phyloP scores from a whole-genome alignment of 2,329 filamentous ascomycete species.

The Aspergillus udagawae region DNA sequence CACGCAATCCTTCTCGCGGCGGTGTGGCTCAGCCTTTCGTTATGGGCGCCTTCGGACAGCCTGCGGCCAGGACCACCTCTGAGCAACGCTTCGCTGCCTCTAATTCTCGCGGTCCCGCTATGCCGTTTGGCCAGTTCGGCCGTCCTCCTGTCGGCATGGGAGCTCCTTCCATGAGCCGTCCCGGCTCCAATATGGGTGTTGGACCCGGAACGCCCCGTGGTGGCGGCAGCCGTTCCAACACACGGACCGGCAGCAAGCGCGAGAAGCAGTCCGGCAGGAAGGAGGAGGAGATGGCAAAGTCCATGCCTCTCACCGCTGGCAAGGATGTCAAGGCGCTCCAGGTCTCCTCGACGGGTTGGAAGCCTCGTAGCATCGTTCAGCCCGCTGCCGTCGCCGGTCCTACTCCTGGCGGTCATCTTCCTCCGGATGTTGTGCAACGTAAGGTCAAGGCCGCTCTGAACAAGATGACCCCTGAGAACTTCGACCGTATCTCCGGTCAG shows the following conservation, averaged over 20 bases:
- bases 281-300: conserved; percentile 67
- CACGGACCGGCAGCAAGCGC: conserved; percentile 48
- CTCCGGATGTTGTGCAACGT: conserved; percentile 90
- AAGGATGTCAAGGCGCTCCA: conserved; percentile 77
- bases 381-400: conserved; percentile 41
- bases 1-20: conserved; percentile 50
- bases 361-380: conserved; percentile 67
- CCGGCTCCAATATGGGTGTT: conserved; percentile 50
- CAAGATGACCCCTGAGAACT: conserved; percentile 99
- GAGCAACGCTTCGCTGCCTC: conserved; percentile 69
- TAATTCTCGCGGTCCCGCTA: conserved; percentile 46
- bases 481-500: conserved; percentile 90
- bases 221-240: conserved; percentile 57
- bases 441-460: conserved; percentile 98
- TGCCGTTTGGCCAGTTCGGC: conserved; percentile 58
- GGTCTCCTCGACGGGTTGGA: conserved; percentile 76
- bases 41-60: conserved; percentile 67
- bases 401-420: conserved; percentile 59
- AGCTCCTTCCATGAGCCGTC: conserved; percentile 61
- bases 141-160: conserved; percentile 63
- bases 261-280: conserved; percentile 54
- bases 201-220: conserved; percentile 67
- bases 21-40: conserved; percentile 50
- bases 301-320: conserved; percentile 86
- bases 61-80: conserved; percentile 58